Evolutionary conservation across 305 asterid genomes (phyloP), one percentile per base, ranked within the genome.

Genomic region (Plantago coronopus): DNA sequence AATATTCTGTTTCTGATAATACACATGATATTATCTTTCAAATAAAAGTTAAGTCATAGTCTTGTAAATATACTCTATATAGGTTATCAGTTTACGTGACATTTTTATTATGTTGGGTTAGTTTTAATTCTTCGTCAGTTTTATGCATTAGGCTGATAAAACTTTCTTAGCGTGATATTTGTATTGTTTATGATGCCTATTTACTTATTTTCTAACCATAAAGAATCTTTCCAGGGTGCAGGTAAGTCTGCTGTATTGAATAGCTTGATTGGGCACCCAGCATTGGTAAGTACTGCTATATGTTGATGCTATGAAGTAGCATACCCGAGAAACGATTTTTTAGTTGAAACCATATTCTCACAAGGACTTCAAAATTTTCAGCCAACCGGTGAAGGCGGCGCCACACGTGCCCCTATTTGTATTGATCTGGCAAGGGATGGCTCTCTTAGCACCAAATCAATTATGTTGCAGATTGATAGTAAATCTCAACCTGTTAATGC

Each of bases 371-470:
- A 13, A 57, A 60, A 46, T 73, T 63, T 60, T 51, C 79, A 94
- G 99, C 99, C 97, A 54, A 94, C 99, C 65, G 99, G 99, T 61
- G 99, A 94, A 86, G 99, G 97, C 69, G 99, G 99, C 25, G 99
- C 96, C 57, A 94, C 99, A 50, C 99, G 99, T 59, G 95, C 99
- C 72, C 95, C 99, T 51, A 94, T 94, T 75, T 82, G 95, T 73
- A 79, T 94, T 62, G 99, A 94, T 73, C 78, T 94, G 77, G 72
- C 78, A 53, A 74, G 95, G 79, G 99, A 93, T 73, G 72, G 89
- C 69, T 85, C 96, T 4, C 78, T 94, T 68, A 87, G 89, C 83
- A 94, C 85, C 86, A 94, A 70, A 79, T 84, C 96, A 19, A 94
- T 89, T 64, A 66, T 85, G 66, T 70, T 89, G 85, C 97, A 85